Conservation (phyloP, 148 eudicot species). For the Fallopia convolvulus region DNA sequence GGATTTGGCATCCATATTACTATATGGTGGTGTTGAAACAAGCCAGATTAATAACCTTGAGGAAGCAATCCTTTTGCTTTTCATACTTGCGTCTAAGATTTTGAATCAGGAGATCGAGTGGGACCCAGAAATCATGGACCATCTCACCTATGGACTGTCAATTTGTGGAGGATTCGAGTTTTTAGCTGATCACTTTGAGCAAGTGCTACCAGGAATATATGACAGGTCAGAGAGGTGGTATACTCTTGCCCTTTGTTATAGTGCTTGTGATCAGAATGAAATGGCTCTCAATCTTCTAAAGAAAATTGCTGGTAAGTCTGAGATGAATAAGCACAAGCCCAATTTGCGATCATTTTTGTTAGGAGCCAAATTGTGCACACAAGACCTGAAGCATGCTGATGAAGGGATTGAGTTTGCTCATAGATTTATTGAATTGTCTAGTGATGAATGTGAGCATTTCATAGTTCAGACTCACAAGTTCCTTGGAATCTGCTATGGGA, state of each 20-base stretch:
- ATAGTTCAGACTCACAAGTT: conserved; percentile 52
- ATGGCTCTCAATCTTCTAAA: conserved; percentile 52
- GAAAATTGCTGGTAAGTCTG: conserved; percentile 56
- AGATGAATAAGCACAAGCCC: conserved; percentile 38
- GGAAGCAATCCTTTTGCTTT: conserved; percentile 74
- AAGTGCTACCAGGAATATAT: conserved; percentile 64
- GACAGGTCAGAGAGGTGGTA: conserved; percentile 77
- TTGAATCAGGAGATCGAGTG: conserved; percentile 49
- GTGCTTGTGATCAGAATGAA: conserved; percentile 62
- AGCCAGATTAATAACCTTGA: conserved; percentile 32
- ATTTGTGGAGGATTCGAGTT: conserved; percentile 57
- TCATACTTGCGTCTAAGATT: conserved; percentile 54
- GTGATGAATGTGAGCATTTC: conserved; percentile 37
- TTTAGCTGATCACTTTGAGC: conserved; percentile 67
- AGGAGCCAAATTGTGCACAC: conserved; percentile 73
- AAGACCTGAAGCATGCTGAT: conserved; percentile 39
- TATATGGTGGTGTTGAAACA: conserved; percentile 69
- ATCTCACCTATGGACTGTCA: conserved; percentile 74
- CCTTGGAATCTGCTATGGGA: conserved; percentile 79
- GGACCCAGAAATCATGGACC: conserved; percentile 69
- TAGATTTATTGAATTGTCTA: conserved; percentile 33
- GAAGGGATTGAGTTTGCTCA: conserved; percentile 63
- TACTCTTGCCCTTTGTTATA: conserved; percentile 79
- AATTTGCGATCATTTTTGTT: conserved; percentile 37
- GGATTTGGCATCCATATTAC: conserved; percentile 38